These are phyloP conservation scores for Gorgonomyces haynaldii DNA, from an alignment of 192 early-diverging fungal species.

Conservation along the genomic window DNA sequence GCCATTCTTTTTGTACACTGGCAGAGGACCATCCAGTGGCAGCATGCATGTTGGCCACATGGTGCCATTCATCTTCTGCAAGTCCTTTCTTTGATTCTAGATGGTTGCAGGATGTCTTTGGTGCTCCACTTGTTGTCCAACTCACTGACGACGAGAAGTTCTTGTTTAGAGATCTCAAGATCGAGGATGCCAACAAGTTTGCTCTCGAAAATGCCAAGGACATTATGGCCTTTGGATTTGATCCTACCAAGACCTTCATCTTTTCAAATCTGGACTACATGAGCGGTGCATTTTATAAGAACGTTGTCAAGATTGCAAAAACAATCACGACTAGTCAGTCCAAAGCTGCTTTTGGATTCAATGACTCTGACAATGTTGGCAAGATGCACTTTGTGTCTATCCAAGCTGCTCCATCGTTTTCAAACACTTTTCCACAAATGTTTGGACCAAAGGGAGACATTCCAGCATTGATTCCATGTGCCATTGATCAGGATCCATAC, in stretches of 20 bases:
- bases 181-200: constrained; percentile 69
- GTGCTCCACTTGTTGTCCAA: constrained; percentile 89
- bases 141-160: constrained; percentile 98
- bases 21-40: constrained; percentile 82
- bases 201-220: constrained; percentile 75
- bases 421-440: constrained; percentile 90
- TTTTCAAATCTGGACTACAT: constrained; percentile 88
- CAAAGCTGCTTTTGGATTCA: constrained; percentile 85
- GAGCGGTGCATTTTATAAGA: constrained; percentile 88
- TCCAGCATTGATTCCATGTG: constrained; percentile 94
- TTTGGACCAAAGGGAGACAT: constrained; percentile 83
- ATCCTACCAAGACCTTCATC: constrained; percentile 92
- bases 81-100: constrained; percentile 47
- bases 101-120: constrained; percentile 93
- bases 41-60: constrained; percentile 96
- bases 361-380: constrained; percentile 75
- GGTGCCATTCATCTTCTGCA: constrained; percentile 94
- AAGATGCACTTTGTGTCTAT: constrained; percentile 89
- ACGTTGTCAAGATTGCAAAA: constrained; percentile 78
- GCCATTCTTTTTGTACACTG: constrained; percentile 96
- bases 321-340: constrained; percentile 73
- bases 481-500: constrained; percentile 99
- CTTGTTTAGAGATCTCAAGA: constrained; percentile 83
- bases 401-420: constrained; percentile 90
- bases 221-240: constrained; percentile 91